phyloP scores from a whole-genome alignment of 805 yeast genomes.

The Saturnispora hagleri region DNA sequence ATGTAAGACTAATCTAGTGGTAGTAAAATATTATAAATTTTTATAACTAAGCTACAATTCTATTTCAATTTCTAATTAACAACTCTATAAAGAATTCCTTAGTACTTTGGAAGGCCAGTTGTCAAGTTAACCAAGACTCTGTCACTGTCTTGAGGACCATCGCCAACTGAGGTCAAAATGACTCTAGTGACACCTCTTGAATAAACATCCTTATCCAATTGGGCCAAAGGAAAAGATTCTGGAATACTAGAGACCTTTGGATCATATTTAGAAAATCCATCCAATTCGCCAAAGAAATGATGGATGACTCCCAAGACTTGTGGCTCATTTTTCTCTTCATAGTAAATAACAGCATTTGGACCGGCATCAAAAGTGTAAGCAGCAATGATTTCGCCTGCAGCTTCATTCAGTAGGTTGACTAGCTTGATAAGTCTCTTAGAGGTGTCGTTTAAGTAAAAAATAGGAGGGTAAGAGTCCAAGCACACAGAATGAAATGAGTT shows the following conservation, averaged over 20 bases:
- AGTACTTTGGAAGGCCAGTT: conserved; percentile 51
- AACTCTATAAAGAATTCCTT: neutral
- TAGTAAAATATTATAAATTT: neutral
- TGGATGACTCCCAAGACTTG: conserved; percentile 63
- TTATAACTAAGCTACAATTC: neutral
- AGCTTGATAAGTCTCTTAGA: conserved; percentile 74
- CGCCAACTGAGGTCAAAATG: conserved; percentile 79
- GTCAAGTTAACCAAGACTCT: conserved; percentile 46
- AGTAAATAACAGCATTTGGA: conserved; percentile 95
- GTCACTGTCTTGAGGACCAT: conserved; percentile 64
- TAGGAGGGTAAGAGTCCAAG: conserved; percentile 91
- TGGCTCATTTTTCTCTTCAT: conserved; percentile 66
- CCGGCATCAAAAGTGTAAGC: conserved; percentile 99
- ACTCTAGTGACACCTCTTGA: conserved; percentile 65
- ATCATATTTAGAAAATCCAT: conserved; percentile 50
- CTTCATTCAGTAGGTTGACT: conserved; percentile 66
- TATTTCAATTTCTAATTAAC: neutral
- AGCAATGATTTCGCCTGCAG: conserved; percentile 61
- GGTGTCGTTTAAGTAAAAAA: conserved; percentile 86
- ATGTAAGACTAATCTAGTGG: conserved; percentile 1
- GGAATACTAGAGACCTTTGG: conserved; percentile 12
- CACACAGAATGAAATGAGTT: conserved; percentile 98
- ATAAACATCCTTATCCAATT: conserved; percentile 28
- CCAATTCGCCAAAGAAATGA: conserved; percentile 45
- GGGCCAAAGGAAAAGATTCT: conserved; percentile 18